Conservation (phyloP, 352 stramenopile genomes). For the Phytopythium boreale region DNA sequence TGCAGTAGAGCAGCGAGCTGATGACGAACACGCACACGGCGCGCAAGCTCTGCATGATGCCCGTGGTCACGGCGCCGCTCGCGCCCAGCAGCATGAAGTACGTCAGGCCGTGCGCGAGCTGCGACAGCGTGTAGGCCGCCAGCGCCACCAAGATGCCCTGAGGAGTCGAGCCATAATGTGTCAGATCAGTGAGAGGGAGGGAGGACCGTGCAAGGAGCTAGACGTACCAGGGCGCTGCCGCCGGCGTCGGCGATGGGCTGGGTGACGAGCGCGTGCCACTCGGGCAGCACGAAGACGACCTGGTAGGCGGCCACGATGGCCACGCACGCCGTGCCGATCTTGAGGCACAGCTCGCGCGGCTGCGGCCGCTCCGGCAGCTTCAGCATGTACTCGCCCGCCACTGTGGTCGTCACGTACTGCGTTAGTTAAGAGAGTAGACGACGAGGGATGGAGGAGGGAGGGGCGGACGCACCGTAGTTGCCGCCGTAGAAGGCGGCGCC, state of each 20-base stretch:
- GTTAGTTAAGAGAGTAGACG: too few species aligned
- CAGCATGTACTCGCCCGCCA: conserved; percentile 79
- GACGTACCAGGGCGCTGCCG: conserved; percentile 45
- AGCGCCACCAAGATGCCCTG: conserved; percentile 62
- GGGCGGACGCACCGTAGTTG: conserved; percentile 53
- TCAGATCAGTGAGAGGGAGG: not conserved
- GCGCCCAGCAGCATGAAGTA: conserved; percentile 85
- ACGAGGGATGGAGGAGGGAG: too few species aligned
- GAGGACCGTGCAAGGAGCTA: not conserved
- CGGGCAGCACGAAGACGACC: conserved; percentile 72
- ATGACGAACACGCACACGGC: conserved; percentile 83
- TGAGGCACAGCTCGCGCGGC: conserved; percentile 75
- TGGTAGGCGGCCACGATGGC: conserved; percentile 78
- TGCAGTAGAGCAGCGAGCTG: conserved; percentile 83
- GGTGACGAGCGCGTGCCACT: conserved; percentile 74
- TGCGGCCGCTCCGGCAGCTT: conserved; percentile 72
- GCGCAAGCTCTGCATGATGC: conserved; percentile 87
- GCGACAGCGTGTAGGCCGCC: conserved; percentile 69
- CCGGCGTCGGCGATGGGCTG: conserved; percentile 71
- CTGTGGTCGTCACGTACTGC: conserved; percentile 2
- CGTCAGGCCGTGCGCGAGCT: conserved; percentile 77
- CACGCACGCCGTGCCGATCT: conserved; percentile 72
- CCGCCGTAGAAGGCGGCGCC: conserved; percentile 80
- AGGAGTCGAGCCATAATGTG: not conserved
- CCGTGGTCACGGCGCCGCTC: conserved; percentile 78